These are phyloP conservation scores for Aspergillus versicolor DNA, from an alignment of 2,329 filamentous ascomycete genomes.

Conservation along the genomic window DNA sequence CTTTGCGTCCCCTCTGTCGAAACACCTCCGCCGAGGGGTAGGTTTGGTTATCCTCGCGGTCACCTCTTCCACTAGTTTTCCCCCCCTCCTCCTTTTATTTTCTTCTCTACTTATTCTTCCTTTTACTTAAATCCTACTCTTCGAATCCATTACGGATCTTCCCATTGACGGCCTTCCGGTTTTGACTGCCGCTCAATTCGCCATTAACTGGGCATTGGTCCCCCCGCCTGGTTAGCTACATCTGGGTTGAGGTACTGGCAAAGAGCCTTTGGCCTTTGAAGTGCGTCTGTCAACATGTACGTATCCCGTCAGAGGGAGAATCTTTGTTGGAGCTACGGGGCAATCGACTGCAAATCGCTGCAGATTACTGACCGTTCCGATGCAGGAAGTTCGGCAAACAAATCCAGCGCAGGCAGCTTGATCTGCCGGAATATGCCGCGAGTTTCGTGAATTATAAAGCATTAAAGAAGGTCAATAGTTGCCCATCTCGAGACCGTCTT, in stretches of 20 bases:
- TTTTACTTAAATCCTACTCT: neutral
- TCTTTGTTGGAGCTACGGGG: neutral
- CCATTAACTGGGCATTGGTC: neutral
- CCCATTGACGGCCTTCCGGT: constrained; percentile 4
- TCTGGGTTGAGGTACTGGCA: constrained; percentile 10
- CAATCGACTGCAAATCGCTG: neutral
- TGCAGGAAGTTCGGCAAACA: constrained; percentile 99
- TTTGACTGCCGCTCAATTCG: neutral
- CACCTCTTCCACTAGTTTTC: neutral
- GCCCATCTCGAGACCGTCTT: neutral
- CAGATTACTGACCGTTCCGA: constrained; percentile 11
- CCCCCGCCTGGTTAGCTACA: constrained; percentile 4
- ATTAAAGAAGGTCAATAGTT: constrained; percentile 77
- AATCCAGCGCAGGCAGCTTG: constrained; percentile 97
- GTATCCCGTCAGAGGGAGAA: constrained; percentile 1
- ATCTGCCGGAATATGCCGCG: constrained; percentile 97
- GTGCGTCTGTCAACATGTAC: constrained; percentile 21
- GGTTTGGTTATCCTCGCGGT: neutral
- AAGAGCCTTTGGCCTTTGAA: constrained; percentile 11
- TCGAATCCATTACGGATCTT: neutral
- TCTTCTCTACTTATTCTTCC: neutral
- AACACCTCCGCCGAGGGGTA: constrained; percentile 7
- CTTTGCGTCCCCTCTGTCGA: constrained; percentile 9
- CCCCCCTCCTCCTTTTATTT: neutral
- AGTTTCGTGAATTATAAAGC: constrained; percentile 99